Percentiles rank a stretch among this genome's conserved stretches.
phyloP scores from a whole-genome alignment of 257 asterid genomes.

The Solanum paucissectum region DNA sequence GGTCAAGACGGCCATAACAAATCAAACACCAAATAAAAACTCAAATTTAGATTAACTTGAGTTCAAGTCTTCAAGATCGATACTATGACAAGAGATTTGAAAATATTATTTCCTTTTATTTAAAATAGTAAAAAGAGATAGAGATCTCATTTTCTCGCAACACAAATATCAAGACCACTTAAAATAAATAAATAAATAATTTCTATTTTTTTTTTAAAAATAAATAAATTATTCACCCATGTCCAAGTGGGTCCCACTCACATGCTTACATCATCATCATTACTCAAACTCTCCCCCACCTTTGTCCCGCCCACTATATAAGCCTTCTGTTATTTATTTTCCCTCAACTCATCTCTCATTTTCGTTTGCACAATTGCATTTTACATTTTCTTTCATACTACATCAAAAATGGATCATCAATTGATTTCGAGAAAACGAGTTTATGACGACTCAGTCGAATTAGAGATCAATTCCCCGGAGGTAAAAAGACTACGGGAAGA shows the following conservation, averaged over 20 bases:
- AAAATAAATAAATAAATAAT: not conserved
- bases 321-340: not conserved
- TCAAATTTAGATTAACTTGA: no score
- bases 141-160: not conserved
- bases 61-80: no score
- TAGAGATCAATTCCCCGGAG: slow-evolving; percentile 32
- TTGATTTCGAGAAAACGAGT: slow-evolving; percentile 16
- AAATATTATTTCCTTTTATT: no score
- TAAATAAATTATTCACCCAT: not conserved
- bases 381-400: not conserved
- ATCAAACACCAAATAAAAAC: no score
- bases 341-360: not conserved
- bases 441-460: slow-evolving; percentile 16
- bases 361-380: not conserved
- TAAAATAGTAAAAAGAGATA: not conserved
- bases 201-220: not conserved
- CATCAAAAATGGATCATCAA: not conserved
- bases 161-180: not conserved
- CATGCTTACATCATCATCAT: not conserved
- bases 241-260: not conserved
- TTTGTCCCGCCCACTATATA: not conserved
- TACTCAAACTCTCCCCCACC: not conserved
- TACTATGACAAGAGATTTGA: no score
- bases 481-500: slow-evolving; percentile 51
- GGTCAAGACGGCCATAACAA: no score